Evolutionary conservation across 1,284 basidiomycete species (phyloP).

Genomic region (Moesziomyces sp.): DNA sequence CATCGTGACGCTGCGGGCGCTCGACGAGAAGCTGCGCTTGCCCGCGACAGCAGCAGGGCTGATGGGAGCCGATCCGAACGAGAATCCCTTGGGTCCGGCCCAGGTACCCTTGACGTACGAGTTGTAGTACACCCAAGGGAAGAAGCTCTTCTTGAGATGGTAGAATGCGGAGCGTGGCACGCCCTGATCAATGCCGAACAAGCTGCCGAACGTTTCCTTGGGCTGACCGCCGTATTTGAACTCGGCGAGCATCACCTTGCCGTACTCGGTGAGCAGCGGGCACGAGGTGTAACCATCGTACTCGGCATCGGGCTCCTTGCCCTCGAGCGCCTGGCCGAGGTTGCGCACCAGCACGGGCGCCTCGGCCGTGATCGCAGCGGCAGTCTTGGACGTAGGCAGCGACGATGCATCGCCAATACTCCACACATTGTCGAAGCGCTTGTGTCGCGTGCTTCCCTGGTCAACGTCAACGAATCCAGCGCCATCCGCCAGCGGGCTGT

Average conservation of each 20-base stretch:
- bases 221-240: conserved; percentile 83
- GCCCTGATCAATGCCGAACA: conserved; percentile 60
- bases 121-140: conserved; percentile 89
- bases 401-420: conserved; percentile 89
- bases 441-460: conserved; percentile 81
- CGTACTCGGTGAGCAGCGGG: conserved; percentile 77
- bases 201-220: conserved; percentile 75
- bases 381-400: conserved; percentile 94
- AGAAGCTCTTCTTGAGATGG: conserved; percentile 89
- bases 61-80: conserved; percentile 27
- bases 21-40: conserved; percentile 30
- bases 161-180: conserved; percentile 78
- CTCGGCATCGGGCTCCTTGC: conserved; percentile 43
- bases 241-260: conserved; percentile 88
- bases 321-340: conserved; percentile 68
- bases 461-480: conserved; percentile 78
- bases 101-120: conserved; percentile 76
- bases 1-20: not conserved
- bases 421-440: conserved; percentile 84
- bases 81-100: conserved; percentile 62
- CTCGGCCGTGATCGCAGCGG: conserved; percentile 90
- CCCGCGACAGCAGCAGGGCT: conserved; percentile 31
- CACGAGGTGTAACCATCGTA: conserved; percentile 68
- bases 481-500: conserved; percentile 72
- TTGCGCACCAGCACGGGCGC: conserved; percentile 93